Base-by-base conservation (phyloP, 2,329 filamentous ascomycete genomes). In the Trichoderma aggressivum region DNA sequence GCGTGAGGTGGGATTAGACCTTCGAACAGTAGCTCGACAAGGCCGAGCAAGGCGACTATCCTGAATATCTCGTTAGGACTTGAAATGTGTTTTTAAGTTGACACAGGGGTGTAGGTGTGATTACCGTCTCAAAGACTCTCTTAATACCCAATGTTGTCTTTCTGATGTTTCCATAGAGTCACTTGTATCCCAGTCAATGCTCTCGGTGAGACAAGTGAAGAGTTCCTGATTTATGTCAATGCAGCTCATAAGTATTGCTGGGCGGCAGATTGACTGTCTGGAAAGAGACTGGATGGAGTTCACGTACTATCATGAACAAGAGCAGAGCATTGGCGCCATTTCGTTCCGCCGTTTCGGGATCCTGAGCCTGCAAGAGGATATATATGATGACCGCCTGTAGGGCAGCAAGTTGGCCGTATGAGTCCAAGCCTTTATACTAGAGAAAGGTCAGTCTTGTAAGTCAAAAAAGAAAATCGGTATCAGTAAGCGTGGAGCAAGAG, bases 311-410 rank as follows among this genome's bases (percentile, higher is more conserved):
- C 43, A 64, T 64, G 32, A 34, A 18, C n/a, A 53, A 18, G n/a
- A 64, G 39, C n/a, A 64, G 61, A 34, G 61, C 61, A 50, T 64
- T 64, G 61, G 61, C 61, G 39, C 61, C 61, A 64, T 64, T 64
- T 53, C 61, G 28, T 53, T 64, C 61, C n/a, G 61, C 43, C 32
- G 61, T 64, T 8, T 64, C 61, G 11, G 61, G 28, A 3, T 64
- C 61, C 28, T 64, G 61, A 64, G 61, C 61, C 34, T 64, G 61
- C 2, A 64, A 7, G n/a, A 64, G 61, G 28, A 64, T 64, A 53
- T 64, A 64, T 34, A 64, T 64, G 7, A 64, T 64, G 43, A 64
- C 61, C 43, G 61, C 61, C n/a, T 64, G 61, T 34, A 64, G n/a
- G 28, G 61, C 61, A 34, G 39, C 43, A 34, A 64, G 43, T 34